phyloP scores from a whole-genome alignment of 257 asterid genomes.

The Orobanche coerulescens region DNA sequence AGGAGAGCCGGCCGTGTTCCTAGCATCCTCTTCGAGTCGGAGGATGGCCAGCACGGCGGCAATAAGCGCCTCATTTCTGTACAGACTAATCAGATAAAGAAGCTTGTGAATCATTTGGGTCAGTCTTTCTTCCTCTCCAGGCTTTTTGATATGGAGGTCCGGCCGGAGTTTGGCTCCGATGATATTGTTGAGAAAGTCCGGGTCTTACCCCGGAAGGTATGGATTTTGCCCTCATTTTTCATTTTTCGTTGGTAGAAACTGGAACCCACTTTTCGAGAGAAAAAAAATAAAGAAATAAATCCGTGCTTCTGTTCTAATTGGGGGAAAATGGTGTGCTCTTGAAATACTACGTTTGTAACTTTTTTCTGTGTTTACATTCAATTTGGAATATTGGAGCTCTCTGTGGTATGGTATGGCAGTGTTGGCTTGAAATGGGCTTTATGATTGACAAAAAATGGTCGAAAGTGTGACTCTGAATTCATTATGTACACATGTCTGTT shows the following conservation, averaged over 20 bases:
- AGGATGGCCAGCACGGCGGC: slow-evolving; percentile 93
- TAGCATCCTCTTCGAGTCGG: slow-evolving; percentile 85
- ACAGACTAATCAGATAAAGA: slow-evolving; percentile 75
- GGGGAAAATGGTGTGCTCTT: background rate
- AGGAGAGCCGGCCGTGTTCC: slow-evolving; percentile 76
- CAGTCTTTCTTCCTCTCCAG: slow-evolving; percentile 64
- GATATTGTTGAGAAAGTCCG: slow-evolving; percentile 74
- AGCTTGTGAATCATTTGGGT: slow-evolving; percentile 75
- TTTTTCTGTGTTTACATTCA: background rate
- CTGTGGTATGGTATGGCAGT: background rate
- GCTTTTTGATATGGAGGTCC: slow-evolving; percentile 71
- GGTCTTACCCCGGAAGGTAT: slow-evolving; percentile 79
- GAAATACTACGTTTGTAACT: background rate
- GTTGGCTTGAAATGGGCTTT: background rate
- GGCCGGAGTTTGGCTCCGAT: slow-evolving; percentile 45
- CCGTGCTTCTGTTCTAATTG: background rate
- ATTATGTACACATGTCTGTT: background rate
- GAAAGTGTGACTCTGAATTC: background rate
- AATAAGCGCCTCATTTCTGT: slow-evolving; percentile 87
- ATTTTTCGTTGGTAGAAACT: background rate
- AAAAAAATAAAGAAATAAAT: no score
- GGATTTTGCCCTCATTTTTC: background rate
- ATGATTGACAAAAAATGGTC: background rate
- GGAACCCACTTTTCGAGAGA: background rate
- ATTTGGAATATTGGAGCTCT: background rate